phyloP scores from a whole-genome alignment of 495 filamentous ascomycete species.

The Aspergillus incahuasiensis region DNA sequence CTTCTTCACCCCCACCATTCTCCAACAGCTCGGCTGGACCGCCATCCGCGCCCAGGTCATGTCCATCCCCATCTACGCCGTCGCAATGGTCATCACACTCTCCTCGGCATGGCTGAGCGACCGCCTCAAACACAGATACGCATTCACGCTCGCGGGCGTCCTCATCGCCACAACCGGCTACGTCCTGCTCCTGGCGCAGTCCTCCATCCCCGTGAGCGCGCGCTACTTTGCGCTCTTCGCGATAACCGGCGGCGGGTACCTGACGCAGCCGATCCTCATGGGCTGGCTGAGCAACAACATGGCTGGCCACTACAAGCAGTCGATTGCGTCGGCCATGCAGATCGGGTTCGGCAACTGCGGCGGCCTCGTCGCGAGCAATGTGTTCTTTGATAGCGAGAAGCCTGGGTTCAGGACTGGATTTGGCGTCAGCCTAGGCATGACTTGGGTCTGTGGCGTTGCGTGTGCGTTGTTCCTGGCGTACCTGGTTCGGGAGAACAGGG shows the following conservation, averaged over 20 bases:
- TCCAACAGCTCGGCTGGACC: slow-evolving; percentile 53
- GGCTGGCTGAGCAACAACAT: slow-evolving; percentile 54
- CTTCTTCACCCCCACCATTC: slow-evolving; percentile 55
- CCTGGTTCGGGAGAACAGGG: slow-evolving; percentile 49
- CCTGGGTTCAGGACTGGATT: slow-evolving; percentile 49
- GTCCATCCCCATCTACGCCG: slow-evolving; percentile 54
- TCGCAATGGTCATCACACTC: slow-evolving; percentile 43
- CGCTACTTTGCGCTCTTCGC: slow-evolving; percentile 51
- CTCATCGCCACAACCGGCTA: slow-evolving; percentile 46
- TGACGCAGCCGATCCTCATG: slow-evolving; percentile 42
- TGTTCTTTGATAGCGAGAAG: slow-evolving; percentile 45
- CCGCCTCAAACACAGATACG: slow-evolving; percentile 44
- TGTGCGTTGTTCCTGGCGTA: slow-evolving; percentile 38
- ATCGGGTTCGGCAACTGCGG: slow-evolving; percentile 50
- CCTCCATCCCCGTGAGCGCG: slow-evolving; percentile 28
- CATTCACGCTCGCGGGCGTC: slow-evolving; percentile 46
- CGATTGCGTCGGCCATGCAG: slow-evolving; percentile 46
- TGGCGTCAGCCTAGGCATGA: slow-evolving; percentile 43
- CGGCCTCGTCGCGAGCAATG: slow-evolving; percentile 51
- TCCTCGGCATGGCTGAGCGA: slow-evolving; percentile 44
- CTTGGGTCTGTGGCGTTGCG: slow-evolving; percentile 45
- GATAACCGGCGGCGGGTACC: slow-evolving; percentile 43
- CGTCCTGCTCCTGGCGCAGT: slow-evolving; percentile 43
- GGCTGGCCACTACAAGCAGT: slow-evolving; percentile 55
- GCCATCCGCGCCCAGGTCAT: slow-evolving; percentile 47